Evolutionary conservation across 228 moss, liverwort and hornwort genomes (phyloP), one percentile per base, ranked within the genome.

Genomic region (Sphagnum magellanicum): DNA sequence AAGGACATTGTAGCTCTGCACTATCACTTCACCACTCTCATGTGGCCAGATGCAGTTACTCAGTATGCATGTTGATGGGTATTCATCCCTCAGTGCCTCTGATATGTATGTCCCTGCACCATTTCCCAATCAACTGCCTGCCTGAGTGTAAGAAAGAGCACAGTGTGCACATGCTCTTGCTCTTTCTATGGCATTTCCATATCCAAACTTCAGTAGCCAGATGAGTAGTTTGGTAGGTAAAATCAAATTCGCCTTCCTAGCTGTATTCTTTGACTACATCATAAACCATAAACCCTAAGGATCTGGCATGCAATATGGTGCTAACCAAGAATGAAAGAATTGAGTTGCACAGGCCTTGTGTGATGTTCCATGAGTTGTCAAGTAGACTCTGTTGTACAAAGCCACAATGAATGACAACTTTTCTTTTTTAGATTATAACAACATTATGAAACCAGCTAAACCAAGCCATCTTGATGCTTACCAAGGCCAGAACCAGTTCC

Each of bases 11-110:
- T 98, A 98, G 69, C 85, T 98, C 49, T 98, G 98, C 60, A 98
- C 91, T 17, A 89, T 93, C 15, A 98, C 92, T 71, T 98, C 98
- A 6, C 98, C 98, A 68, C 89, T 92, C 73, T 98, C 98, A 69
- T 78, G 83, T 7, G 98, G 98, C 98, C 98, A 98, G 65, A 98
- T 98, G 81, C 98, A 94, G 71, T 92, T 90, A 76, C 89, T 90
- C 5, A 98, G 61, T 6, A 81, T 77, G 55, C 91, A 89, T 6
- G 93, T 75, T 15, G 89, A 90, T 46, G 98, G 90, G 70, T 89
- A 98, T 67, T 98, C 93, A 74, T 98, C 94, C 64, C 76, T 84
- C 64, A 98, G 68, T 73, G 90, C 74, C 66, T 93, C 93, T 83
- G 84, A 80, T 68, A 94, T 73, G 57, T 94, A 98, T 48, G 94